phyloP scores from a whole-genome alignment of 2,329 filamentous ascomycete species.

The Penicillium corylophilum region DNA sequence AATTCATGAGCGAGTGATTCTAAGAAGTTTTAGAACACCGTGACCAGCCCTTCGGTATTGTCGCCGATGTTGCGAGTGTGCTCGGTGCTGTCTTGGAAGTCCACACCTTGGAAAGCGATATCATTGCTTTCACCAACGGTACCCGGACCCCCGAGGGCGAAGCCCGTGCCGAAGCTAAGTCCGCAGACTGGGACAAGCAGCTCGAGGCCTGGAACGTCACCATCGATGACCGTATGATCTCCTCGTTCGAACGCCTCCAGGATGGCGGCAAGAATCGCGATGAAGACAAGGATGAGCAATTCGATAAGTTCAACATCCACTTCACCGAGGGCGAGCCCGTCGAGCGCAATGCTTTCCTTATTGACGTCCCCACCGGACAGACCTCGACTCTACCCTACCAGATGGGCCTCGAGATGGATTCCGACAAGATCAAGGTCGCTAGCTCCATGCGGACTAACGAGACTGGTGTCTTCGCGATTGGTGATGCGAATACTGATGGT shows the following conservation, averaged over 20 bases:
- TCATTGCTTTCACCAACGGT: slow-evolving; percentile 60
- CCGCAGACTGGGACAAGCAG: slow-evolving; percentile 51
- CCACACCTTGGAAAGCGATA: slow-evolving; percentile 54
- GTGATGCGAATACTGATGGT: slow-evolving; percentile 61
- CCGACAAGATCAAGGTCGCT: slow-evolving; percentile 45
- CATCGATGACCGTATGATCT: slow-evolving; percentile 58
- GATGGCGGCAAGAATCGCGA: slow-evolving; percentile 31
- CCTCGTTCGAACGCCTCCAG: slow-evolving; percentile 48
- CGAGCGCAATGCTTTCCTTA: slow-evolving; percentile 53
- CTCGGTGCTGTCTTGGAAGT: slow-evolving; percentile 52
- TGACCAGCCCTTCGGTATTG: slow-evolving; percentile 57
- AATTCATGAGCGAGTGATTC: not conserved
- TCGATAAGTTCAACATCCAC: slow-evolving; percentile 57
- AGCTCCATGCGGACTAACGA: slow-evolving; percentile 54
- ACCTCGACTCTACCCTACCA: slow-evolving; percentile 48
- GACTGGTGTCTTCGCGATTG: slow-evolving; percentile 57
- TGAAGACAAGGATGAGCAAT: slow-evolving; percentile 36
- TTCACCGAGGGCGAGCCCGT: slow-evolving; percentile 50
- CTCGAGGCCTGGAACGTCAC: slow-evolving; percentile 52
- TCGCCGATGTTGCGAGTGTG: slow-evolving; percentile 48
- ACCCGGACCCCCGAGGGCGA: slow-evolving; percentile 51
- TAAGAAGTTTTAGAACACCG: slow-evolving; percentile 46
- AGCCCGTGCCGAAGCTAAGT: slow-evolving; percentile 38
- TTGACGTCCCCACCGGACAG: slow-evolving; percentile 51
- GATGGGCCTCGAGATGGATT: slow-evolving; percentile 50